A percentile compares a stretch with the other conserved stretches of the same genome.
phyloP scores from a whole-genome alignment of 805 yeast genomes.

The Starmerella asiatica region DNA sequence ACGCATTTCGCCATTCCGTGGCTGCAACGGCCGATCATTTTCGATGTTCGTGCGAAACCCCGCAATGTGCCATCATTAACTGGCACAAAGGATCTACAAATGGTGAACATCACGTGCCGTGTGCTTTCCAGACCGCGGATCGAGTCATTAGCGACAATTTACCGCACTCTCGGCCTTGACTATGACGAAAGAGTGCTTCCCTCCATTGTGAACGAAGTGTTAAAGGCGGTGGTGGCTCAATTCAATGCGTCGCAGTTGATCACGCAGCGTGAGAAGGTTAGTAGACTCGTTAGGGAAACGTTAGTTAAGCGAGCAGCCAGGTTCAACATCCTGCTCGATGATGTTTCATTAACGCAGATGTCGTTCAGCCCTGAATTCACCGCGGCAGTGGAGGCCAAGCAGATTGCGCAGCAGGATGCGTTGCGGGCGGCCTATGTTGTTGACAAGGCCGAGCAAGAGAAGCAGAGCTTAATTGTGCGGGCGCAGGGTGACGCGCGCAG shows the following conservation, averaged over 20 bases:
- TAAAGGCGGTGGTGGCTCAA: conserved; percentile 94
- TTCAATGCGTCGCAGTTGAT: conserved; percentile 96
- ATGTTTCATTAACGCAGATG: conserved; percentile 93
- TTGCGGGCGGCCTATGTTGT: conserved; percentile 96
- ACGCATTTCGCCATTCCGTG: conserved; percentile 91
- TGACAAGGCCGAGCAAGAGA: conserved; percentile 94
- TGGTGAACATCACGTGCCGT: conserved; percentile 98
- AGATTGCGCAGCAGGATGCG: conserved; percentile 98
- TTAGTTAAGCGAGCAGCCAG: conserved; percentile 80
- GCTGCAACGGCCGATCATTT: conserved; percentile 82
- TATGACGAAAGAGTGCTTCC: conserved; percentile 96
- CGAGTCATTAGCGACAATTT: conserved; percentile 63
- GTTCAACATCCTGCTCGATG: conserved; percentile 80
- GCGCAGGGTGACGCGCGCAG: conserved; percentile 98
- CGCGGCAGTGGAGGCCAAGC: conserved; percentile 95
- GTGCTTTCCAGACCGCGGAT: conserved; percentile 84
- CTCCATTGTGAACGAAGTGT: conserved; percentile 93
- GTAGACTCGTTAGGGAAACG: conserved; percentile 79
- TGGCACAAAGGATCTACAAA: conserved; percentile 95
- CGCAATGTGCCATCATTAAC: conserved; percentile 91
- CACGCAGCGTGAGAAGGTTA: conserved; percentile 96
- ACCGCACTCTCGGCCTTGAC: conserved; percentile 83
- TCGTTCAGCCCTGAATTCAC: conserved; percentile 97
- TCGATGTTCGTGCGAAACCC: conserved; percentile 94
- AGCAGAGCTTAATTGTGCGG: conserved; percentile 89